Base-by-base conservation (phyloP, 2,329 filamentous ascomycete genomes). In the Coniochaeta pulveracea region DNA sequence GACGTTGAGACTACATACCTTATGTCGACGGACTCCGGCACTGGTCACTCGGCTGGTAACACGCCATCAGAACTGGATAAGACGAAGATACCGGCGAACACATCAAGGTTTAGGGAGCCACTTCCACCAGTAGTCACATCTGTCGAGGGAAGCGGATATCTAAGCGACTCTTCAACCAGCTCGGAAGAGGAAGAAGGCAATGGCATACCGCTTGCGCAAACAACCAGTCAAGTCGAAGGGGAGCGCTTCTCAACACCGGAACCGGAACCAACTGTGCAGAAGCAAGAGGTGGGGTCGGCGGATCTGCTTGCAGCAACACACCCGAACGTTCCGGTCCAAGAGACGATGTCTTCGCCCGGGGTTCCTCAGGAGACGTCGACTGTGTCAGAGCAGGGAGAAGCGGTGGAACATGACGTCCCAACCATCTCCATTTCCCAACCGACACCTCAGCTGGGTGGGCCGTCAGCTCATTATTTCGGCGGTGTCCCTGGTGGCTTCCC, bases 111-210 rank as follows among this genome's bases (percentile, higher is more conserved):
- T 40, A 62, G 71, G 34, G 72, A 82, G 40, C 80, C 83, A 11
- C 51, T 85, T 21, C 76, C 82, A 4, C 79, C 79, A 1, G 68
- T 84, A 11, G 76, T 83, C 10, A 80, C 78, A 0, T 77, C 76
- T 2, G 69, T 80, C 12, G 79, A 86, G 47, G 74, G 71, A 8
- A 69, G 57, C 35, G 77, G 72, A 2, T 76, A 82, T 42, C 55
- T 64, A 10, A 82, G 76, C 10, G 74, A 80, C 37, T 72, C 65
- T 28, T 60, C 63, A n/a, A 25, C 16, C 21, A 25, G 22, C 14
- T 16, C 18, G 14, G 30, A 18, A 5, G 22, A 25, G 5, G 10
- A 33, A 12, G 10, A n/a, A n/a, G n/a, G n/a, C n/a, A n/a, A n/a
- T n/a, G n/a, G n/a, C n/a, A n/a, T n/a, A n/a, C n/a, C n/a, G n/a